A percentile compares a stretch with the other conserved stretches of the same genome.
Evolutionary conservation across 129 eudicot genomes (phyloP).

Genomic region (Sambucus nigra): DNA sequence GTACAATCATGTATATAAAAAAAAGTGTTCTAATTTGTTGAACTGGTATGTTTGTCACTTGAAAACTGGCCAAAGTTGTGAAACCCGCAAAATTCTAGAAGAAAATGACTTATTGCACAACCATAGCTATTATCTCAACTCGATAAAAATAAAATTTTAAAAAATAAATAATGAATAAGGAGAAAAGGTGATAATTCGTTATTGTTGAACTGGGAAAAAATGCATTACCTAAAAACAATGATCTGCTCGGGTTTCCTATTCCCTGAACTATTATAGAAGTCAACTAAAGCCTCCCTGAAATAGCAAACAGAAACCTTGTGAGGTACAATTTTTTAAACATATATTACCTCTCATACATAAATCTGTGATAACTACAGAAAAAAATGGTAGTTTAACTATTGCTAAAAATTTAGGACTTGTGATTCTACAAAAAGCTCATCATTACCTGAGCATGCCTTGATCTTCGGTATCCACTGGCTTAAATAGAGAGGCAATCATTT

Average conservation of each 20-base stretch:
- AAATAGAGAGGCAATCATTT: slow-evolving; percentile 61
- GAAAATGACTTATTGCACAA: too few species aligned
- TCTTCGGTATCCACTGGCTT: slow-evolving; percentile 45
- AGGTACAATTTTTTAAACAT: background rate
- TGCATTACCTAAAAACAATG: slow-evolving; percentile 54
- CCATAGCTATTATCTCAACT: too few species aligned
- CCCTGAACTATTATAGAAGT: slow-evolving; percentile 53
- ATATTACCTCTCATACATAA: background rate
- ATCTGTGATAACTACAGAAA: background rate
- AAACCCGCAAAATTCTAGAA: too few species aligned
- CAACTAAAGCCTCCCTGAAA: slow-evolving; percentile 56
- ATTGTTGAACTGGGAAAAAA: background rate
- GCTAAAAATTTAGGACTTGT: background rate
- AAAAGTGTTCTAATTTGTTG: too few species aligned
- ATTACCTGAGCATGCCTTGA: slow-evolving; percentile 67
- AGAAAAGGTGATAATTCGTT: too few species aligned
- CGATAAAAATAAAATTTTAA: too few species aligned
- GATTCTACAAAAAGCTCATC: background rate
- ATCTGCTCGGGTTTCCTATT: slow-evolving; percentile 78
- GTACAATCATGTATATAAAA: too few species aligned
- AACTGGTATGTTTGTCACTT: too few species aligned
- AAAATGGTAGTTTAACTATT: background rate
- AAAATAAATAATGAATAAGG: too few species aligned
- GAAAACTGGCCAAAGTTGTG: too few species aligned
- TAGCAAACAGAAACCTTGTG: background rate